These are phyloP conservation scores for Lichtheimia hyalospora DNA, from an alignment of 371 early-diverging fungal genomes.

Conservation along the genomic window DNA sequence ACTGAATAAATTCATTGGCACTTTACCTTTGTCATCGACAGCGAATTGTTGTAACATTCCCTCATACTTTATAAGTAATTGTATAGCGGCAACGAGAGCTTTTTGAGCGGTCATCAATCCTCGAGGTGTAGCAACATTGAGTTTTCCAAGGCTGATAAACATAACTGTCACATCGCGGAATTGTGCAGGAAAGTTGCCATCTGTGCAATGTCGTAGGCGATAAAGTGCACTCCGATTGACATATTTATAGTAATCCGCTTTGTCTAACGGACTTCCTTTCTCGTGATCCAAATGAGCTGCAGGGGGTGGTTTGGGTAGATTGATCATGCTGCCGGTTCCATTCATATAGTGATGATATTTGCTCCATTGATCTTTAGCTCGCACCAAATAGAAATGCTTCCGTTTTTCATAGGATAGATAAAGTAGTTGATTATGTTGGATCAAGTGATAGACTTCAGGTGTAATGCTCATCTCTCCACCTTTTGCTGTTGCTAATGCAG, in stretches of 20 bases:
- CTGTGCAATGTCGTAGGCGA: conserved; percentile 38
- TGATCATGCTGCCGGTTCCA: conserved; percentile 7
- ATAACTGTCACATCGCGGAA: conserved; percentile 54
- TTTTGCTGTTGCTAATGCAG: conserved; percentile 42
- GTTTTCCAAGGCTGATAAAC: conserved; percentile 51
- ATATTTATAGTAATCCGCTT: conserved; percentile 50
- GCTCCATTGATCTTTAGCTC: conserved; percentile 1
- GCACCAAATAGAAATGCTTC: conserved; percentile 34
- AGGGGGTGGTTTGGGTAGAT: conserved; percentile 11
- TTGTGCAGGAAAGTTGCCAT: conserved; percentile 50
- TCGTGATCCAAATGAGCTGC: conserved; percentile 19
- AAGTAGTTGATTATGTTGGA: conserved; percentile 27
- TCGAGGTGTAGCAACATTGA: conserved; percentile 30
- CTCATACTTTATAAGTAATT: conserved; percentile 38
- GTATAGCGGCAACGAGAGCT: conserved; percentile 30
- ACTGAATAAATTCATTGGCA: neutral
- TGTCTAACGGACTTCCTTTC: conserved; percentile 21
- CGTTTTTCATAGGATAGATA: conserved; percentile 30
- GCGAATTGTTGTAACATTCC: conserved; percentile 60
- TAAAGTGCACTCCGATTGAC: conserved; percentile 51
- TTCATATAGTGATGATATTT: neutral
- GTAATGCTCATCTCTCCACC: conserved; percentile 56
- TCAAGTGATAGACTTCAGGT: conserved; percentile 30
- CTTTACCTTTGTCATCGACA: conserved; percentile 51
- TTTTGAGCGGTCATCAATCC: conserved; percentile 42